These are phyloP conservation scores for Hansfordia pulvinata DNA, from an alignment of 2,329 filamentous ascomycete genomes.

Conservation along the genomic window DNA sequence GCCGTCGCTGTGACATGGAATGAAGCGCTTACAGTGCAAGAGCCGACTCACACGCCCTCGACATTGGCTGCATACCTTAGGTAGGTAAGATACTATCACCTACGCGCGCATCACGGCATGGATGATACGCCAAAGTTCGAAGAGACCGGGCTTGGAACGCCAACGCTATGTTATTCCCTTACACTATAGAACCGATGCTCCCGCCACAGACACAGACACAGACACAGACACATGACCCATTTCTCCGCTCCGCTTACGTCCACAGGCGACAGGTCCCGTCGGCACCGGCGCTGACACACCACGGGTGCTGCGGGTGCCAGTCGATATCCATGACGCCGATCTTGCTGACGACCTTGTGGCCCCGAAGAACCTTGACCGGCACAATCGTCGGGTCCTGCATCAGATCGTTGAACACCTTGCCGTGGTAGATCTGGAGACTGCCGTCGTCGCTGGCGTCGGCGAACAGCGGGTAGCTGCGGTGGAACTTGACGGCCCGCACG, in stretches of 20 bases:
- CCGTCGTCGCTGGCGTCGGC: slow-evolving; percentile 94
- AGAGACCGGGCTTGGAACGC: too few relatives aligned
- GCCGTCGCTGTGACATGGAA: too few relatives aligned
- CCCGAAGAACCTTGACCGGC: slow-evolving; percentile 83
- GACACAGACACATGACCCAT: too few relatives aligned
- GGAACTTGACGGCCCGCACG: slow-evolving; percentile 79
- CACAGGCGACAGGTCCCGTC: slow-evolving; percentile 88
- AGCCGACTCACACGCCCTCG: too few relatives aligned
- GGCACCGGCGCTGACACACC: slow-evolving; percentile 87
- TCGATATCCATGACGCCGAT: slow-evolving; percentile 87
- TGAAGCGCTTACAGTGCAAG: too few relatives aligned
- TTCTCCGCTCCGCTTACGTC: slow-evolving; percentile 40
- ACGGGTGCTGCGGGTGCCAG: slow-evolving; percentile 90
- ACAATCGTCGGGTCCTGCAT: slow-evolving; percentile 97
- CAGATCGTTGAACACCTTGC: slow-evolving; percentile 84
- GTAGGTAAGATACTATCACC: too few relatives aligned
- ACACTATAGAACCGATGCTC: too few relatives aligned
- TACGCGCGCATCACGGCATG: too few relatives aligned
- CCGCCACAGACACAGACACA: too few relatives aligned
- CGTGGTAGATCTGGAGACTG: slow-evolving; percentile 90
- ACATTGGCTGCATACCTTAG: too few relatives aligned
- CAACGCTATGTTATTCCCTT: too few relatives aligned
- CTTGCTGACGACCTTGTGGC: slow-evolving; percentile 75
- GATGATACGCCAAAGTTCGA: too few relatives aligned
- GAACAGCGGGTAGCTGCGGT: slow-evolving; percentile 70